Evolutionary conservation across 139 green algal genomes (phyloP), one percentile per base, ranked within the genome.

Genomic region (Edaphochlamys debaryana): DNA sequence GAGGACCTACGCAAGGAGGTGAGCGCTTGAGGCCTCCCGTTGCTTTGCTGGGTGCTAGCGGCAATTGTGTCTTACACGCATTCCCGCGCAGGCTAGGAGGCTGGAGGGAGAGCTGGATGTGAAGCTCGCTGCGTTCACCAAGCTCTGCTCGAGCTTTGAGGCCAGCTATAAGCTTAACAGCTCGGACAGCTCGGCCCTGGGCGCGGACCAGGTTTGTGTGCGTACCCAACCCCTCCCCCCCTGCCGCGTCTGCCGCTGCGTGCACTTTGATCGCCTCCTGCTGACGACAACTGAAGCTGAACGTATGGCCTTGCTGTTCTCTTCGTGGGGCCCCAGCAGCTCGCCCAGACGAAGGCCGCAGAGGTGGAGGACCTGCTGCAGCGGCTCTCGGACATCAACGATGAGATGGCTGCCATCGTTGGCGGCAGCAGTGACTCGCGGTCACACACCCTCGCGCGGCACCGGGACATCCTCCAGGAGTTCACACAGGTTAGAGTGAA

Each of bases 381-480:
- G 42, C 87, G 92, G 70, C 89, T 98, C 52, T 90, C 88, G 37
- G 94, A 98, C 70, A 79, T 96, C 1, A 98, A 98, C 71, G 91
- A 95, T 62, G 87, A 91, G 42, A 95, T 98, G 93, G 87, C 85
- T 34, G 86, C 80, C 48, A 81, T 91, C 23, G 80, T 96, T 6
- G 88, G 86, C 36, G 91, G 91, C 52, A 88, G 69, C 38, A 73
- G 54, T 15, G 95, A 98, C 71, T 74, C 93, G 4, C 88, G 96
- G 2, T 87, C 91, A 13, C 96, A 98, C 87, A 98, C 92, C n/a
- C 86, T 99, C 11, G 94, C 95, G 0, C 86, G 96, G 58, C 96
- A 99, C 89, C 87, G 94, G 25, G 96, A 99, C 87, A 98, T 99
- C 37, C 86, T 98, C 37, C 92, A 95, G 25, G 96, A 99, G 72